Evolutionary conservation across 768 basidiomycete species (phyloP).

Genomic region (Phaffia tasmanica): DNA sequence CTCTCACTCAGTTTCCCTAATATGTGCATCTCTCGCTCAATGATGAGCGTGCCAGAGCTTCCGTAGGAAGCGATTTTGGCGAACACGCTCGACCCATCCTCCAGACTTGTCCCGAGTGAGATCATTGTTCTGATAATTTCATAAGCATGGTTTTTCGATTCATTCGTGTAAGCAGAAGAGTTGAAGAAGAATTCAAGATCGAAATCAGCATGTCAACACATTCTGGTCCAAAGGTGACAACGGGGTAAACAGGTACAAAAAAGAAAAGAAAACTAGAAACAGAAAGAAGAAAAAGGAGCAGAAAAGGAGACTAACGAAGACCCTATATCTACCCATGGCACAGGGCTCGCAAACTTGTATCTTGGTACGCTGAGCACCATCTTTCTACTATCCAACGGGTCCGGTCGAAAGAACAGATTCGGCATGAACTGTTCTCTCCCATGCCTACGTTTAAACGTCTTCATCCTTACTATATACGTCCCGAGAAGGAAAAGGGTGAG

Average conservation of each 20-base stretch:
- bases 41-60: not conserved
- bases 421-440: no score
- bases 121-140: not conserved
- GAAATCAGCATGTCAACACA: not conserved
- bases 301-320: not conserved
- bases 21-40: slow-evolving; percentile 17
- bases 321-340: slow-evolving; percentile 3
- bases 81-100: slow-evolving; percentile 9
- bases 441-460: no score
- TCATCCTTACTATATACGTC: no score
- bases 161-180: not conserved
- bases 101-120: slow-evolving; percentile 7
- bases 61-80: slow-evolving; percentile 13
- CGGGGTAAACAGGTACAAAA: not conserved
- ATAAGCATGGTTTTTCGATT: no score
- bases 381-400: no score
- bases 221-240: not conserved
- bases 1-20: not conserved
- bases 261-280: not conserved
- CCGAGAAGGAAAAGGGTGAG: no score
- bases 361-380: slow-evolving; percentile 2
- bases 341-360: not conserved
- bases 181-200: not conserved
- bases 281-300: not conserved
- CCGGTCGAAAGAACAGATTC: no score